phyloP scores from a whole-genome alignment of 805 yeast genomes.

The Maudiozyma barnettii region DNA sequence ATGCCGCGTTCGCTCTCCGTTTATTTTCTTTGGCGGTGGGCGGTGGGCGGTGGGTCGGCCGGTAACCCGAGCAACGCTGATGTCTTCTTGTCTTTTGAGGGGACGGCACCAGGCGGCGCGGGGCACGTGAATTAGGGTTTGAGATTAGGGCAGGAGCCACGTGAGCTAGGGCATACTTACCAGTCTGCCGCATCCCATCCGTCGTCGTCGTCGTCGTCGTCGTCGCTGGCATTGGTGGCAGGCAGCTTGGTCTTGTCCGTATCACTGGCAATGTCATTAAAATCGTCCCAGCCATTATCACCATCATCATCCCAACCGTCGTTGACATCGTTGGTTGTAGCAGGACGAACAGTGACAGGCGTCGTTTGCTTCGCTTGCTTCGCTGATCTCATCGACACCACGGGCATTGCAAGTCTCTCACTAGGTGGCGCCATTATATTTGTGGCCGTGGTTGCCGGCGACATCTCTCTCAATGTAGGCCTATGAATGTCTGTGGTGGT shows the following conservation, averaged over 20 bases:
- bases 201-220: neutral
- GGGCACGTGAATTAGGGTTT: neutral
- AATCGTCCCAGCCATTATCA: constrained; percentile 1
- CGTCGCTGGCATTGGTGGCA: neutral
- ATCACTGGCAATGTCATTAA: neutral
- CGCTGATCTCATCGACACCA: neutral
- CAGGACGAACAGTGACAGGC: neutral
- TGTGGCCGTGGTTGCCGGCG: too few relatives aligned
- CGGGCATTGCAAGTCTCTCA: neutral
- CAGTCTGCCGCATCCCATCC: constrained; percentile 1
- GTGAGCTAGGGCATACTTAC: neutral
- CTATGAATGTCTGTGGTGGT: neutral
- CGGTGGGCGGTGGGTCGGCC: neutral
- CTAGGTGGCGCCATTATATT: too few relatives aligned
- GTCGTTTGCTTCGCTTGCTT: too few relatives aligned
- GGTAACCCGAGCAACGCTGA: neutral
- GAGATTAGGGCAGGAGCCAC: neutral
- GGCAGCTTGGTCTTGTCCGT: neutral
- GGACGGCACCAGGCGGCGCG: neutral
- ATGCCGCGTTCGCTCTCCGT: neutral
- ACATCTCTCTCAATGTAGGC: neutral
- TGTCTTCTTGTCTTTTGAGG: neutral
- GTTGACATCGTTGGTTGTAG: neutral
- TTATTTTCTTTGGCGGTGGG: too few relatives aligned
- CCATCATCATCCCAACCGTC: constrained; percentile 1